These are phyloP conservation scores for Metschnikowia amazonensis DNA, from an alignment of 805 yeast species.

Conservation along the genomic window DNA sequence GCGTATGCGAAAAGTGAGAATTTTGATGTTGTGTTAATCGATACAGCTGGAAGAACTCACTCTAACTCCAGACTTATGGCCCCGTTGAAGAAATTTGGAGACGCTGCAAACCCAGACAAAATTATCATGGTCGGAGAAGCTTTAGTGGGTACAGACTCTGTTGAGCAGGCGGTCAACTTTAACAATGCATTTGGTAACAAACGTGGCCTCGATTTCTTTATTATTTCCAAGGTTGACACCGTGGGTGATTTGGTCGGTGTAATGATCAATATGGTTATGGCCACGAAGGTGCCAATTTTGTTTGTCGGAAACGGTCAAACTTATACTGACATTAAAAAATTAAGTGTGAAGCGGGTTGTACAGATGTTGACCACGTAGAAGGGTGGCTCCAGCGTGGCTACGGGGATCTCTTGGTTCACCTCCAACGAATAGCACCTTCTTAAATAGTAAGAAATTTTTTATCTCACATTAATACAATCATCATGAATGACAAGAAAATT, in stretches of 20 bases:
- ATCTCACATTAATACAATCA: background rate
- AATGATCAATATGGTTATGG: slow-evolving; percentile 95
- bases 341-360: slow-evolving; percentile 92
- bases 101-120: slow-evolving; percentile 91
- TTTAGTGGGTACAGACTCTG: slow-evolving; percentile 94
- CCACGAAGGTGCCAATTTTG: slow-evolving; percentile 90
- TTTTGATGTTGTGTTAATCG: slow-evolving; percentile 86
- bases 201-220: slow-evolving; percentile 81
- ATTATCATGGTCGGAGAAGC: slow-evolving; percentile 99
- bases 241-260: slow-evolving; percentile 96
- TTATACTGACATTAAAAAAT: slow-evolving; percentile 85
- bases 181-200: slow-evolving; percentile 87
- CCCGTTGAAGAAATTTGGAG: slow-evolving; percentile 90
- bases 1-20: slow-evolving; percentile 64
- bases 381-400: too few relatives aligned
- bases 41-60: slow-evolving; percentile 97
- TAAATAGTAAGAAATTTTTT: background rate
- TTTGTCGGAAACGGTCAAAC: slow-evolving; percentile 98
- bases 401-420: background rate
- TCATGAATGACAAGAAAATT: background rate
- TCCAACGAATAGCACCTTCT: background rate
- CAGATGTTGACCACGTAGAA: slow-evolving; percentile 63
- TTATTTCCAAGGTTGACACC: slow-evolving; percentile 92
- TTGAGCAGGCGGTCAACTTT: slow-evolving; percentile 89
- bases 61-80: slow-evolving; percentile 94